Evolutionary conservation across 2,329 filamentous ascomycete genomes (phyloP), one percentile per base, ranked within the genome.

Genomic region (Colletotrichum sp.): DNA sequence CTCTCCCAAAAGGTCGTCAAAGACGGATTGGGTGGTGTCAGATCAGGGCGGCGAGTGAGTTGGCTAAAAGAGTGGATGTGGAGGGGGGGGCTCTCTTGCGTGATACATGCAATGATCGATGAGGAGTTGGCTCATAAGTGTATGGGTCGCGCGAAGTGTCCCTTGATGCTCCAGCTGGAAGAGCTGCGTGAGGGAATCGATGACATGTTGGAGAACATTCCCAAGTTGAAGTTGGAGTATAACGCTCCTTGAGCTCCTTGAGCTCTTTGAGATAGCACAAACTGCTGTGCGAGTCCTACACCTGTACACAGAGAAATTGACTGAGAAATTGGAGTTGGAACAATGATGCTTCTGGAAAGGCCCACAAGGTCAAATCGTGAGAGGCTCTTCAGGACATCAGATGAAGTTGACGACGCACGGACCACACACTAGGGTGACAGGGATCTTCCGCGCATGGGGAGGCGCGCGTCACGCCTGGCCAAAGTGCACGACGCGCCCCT

Each of bases 401-500:
- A 36, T 36, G 34, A 36, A 15, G 34, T 30, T 49, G 39, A 13
- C 1, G 8, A 13, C 15, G 55, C 55, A 59, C 55, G 55, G 55
- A 28, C 55, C 55, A 59, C 6, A 8, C 0, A 6, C 7, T 8
- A 15, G 12, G 24, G 55, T 5, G 21, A 10, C 24, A 34, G 55
- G 55, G 55, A 30, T 59, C 55, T 59, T 59, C 13, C 15, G 18
- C 16, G 59, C 15, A 62, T 21, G 26, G 24, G 24, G 5, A 32
- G 28, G 21, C 39, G 59, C 59, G 59, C 28, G 59, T 62, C 59
- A 68, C 32, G 49, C 63, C 57, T 68, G 6, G 6, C 55, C 2
- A 28, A 64, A 8, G 32, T 64, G 34, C 32, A 32, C 18, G 70
- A 76, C 74, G 74, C 74, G 74, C 64, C 74, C 59, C 74, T 73